Conservation (phyloP, 1,284 basidiomycete genomes). For the Clitocybe nebularis region DNA sequence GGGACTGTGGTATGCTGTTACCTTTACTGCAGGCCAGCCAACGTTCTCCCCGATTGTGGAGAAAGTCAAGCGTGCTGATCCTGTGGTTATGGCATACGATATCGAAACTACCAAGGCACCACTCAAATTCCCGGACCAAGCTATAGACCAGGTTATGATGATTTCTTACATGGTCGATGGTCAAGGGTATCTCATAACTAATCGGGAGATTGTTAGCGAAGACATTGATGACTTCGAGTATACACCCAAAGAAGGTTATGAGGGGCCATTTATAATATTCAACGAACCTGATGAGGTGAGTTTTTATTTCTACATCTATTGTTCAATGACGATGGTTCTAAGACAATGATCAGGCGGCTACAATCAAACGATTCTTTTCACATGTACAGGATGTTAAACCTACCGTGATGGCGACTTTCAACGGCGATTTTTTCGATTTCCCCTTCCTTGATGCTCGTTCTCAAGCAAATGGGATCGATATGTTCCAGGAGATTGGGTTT, state of each 20-base stretch:
- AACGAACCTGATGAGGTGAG: slow-evolving; percentile 91
- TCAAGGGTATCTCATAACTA: slow-evolving; percentile 96
- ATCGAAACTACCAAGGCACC: slow-evolving; percentile 99
- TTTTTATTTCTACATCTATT: slow-evolving; percentile 4
- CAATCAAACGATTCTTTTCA: slow-evolving; percentile 87
- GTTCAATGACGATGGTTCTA: slow-evolving; percentile 3
- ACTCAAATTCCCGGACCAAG: slow-evolving; percentile 96
- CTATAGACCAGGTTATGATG: slow-evolving; percentile 99
- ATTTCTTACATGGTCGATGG: slow-evolving; percentile 99
- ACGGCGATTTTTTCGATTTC: slow-evolving; percentile 99
- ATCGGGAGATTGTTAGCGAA: slow-evolving; percentile 95
- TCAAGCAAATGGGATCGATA: slow-evolving; percentile 89
- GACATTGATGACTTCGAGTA: slow-evolving; percentile 99
- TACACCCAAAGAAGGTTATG: slow-evolving; percentile 96
- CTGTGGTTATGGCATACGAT: slow-evolving; percentile 98
- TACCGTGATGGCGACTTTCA: slow-evolving; percentile 97
- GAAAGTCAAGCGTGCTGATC: slow-evolving; percentile 97
- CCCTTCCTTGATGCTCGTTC: slow-evolving; percentile 93
- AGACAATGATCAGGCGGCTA: slow-evolving; percentile 49
- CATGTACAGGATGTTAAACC: slow-evolving; percentile 93
- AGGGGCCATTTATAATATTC: slow-evolving; percentile 95
- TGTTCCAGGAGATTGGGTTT: slow-evolving; percentile 96
- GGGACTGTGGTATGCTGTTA: slow-evolving; percentile 94
- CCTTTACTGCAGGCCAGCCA: slow-evolving; percentile 80
- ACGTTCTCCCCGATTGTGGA: slow-evolving; percentile 73